Percentiles rank a stretch among this genome's conserved stretches.
These are phyloP conservation scores for Fusarium setosum DNA, from an alignment of 2,329 filamentous ascomycete genomes.

Conservation along the genomic window DNA sequence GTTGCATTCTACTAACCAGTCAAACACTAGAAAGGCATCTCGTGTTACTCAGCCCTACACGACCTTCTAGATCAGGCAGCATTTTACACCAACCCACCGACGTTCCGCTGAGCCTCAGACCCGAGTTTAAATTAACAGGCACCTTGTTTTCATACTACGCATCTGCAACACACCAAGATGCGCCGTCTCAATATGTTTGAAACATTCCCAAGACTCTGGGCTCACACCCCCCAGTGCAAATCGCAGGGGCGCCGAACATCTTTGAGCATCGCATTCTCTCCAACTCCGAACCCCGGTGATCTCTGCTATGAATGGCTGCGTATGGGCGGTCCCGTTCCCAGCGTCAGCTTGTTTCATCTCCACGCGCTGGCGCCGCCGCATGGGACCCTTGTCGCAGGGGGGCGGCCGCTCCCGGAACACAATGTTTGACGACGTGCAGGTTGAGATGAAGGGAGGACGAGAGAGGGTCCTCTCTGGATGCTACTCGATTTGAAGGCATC, in stretches of 20 bases:
- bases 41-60: conserved; percentile 21
- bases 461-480: not conserved
- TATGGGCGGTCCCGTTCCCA: not conserved
- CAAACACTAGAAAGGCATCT: not conserved
- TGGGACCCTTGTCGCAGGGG: conserved; percentile 18
- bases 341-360: conserved; percentile 32
- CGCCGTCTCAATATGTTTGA: conserved; percentile 14
- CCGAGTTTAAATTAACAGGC: not conserved
- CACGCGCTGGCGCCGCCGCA: not conserved
- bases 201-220: conserved; percentile 22
- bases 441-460: conserved; percentile 36
- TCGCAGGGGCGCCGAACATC: conserved; percentile 32
- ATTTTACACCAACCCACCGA: not conserved
- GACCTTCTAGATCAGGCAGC: not conserved
- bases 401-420: conserved; percentile 35
- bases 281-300: not conserved
- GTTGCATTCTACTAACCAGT: no score
- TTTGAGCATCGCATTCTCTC: conserved; percentile 1
- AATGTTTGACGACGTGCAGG: not conserved
- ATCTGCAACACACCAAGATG: no score
- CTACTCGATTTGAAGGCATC: not conserved
- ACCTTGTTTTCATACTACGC: not conserved
- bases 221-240: not conserved
- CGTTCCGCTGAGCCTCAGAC: not conserved
- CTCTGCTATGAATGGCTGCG: conserved; percentile 11